These are phyloP conservation scores for Penicillium sp. DNA, from an alignment of 2,329 filamentous ascomycete species.

Conservation along the genomic window DNA sequence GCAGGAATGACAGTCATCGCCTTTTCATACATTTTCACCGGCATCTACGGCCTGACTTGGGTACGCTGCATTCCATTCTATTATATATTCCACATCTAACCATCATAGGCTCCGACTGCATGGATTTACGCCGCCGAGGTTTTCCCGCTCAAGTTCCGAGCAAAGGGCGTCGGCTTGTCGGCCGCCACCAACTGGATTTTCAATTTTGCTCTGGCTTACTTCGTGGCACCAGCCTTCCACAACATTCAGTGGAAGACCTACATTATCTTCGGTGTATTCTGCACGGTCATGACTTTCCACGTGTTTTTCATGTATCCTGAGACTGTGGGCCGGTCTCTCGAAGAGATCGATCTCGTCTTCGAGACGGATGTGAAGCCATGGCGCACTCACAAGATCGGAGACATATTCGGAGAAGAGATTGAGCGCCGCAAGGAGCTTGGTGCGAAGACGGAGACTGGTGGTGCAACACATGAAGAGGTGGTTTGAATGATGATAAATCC, in stretches of 20 bases:
- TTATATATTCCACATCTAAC: background rate
- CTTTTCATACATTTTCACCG: conserved; percentile 56
- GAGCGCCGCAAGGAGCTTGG: conserved; percentile 15
- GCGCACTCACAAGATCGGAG: conserved; percentile 23
- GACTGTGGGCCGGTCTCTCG: conserved; percentile 68
- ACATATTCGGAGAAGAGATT: conserved; percentile 25
- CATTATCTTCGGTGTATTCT: conserved; percentile 74
- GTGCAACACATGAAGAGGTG: conserved; percentile 17
- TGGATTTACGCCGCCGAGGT: conserved; percentile 62
- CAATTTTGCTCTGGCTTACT: conserved; percentile 54
- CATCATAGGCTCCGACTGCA: conserved; percentile 47
- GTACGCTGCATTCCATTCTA: conserved; percentile 33
- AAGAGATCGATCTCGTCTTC: conserved; percentile 75
- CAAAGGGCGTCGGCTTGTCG: conserved; percentile 61
- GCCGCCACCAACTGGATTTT: conserved; percentile 64
- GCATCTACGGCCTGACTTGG: conserved; percentile 36
- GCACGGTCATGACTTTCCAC: conserved; percentile 65
- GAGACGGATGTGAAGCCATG: conserved; percentile 31
- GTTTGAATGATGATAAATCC: conserved; percentile 2
- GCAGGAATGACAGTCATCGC: conserved; percentile 60
- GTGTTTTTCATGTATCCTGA: conserved; percentile 66
- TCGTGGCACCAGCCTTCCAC: conserved; percentile 57
- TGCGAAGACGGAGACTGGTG: background rate
- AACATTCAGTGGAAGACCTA: conserved; percentile 63
- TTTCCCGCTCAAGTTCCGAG: conserved; percentile 63